Evolutionary conservation across 2,329 filamentous ascomycete species (phyloP).

Genomic region (Pyrenophora seminiperda): DNA sequence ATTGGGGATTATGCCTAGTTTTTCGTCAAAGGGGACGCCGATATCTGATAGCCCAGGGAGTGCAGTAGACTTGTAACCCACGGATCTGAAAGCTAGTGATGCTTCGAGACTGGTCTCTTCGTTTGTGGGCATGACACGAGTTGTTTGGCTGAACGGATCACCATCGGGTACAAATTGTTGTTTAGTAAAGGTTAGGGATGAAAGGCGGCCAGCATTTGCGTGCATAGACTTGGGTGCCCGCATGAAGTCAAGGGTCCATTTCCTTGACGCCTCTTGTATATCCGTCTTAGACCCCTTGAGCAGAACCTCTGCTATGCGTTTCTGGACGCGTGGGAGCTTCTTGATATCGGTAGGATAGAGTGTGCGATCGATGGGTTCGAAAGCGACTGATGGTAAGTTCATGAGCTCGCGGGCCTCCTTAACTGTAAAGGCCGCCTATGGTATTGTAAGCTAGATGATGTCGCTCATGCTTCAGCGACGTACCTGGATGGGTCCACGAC

Average conservation of each 20-base stretch:
- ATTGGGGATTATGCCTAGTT: conserved; percentile 78
- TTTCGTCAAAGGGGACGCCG: conserved; percentile 77
- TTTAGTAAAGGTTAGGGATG: conserved; percentile 70
- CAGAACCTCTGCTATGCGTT: conserved; percentile 79
- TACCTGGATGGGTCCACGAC: conserved; percentile 86
- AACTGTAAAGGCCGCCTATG: conserved; percentile 86
- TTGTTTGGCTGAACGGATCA: conserved; percentile 58
- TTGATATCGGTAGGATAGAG: conserved; percentile 72
- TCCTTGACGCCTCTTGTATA: conserved; percentile 60
- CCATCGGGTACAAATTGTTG: conserved; percentile 44
- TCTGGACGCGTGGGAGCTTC: conserved; percentile 74
- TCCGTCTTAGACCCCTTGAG: conserved; percentile 70
- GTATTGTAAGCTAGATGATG: not conserved
- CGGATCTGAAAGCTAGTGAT: conserved; percentile 83
- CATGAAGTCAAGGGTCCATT: conserved; percentile 86
- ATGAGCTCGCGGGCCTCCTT: conserved; percentile 92
- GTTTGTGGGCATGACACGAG: conserved; percentile 54
- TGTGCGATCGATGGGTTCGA: conserved; percentile 68
- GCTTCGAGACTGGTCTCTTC: conserved; percentile 63
- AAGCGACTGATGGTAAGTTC: conserved; percentile 72
- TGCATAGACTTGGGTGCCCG: conserved; percentile 76
- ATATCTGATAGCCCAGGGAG: conserved; percentile 75
- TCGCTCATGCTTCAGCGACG: conserved; percentile 17
- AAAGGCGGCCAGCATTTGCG: conserved; percentile 59
- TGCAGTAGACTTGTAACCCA: conserved; percentile 85